Evolutionary conservation across 129 eudicot genomes (phyloP), one percentile per base, ranked within the genome.

Genomic region (Solidago caesia): DNA sequence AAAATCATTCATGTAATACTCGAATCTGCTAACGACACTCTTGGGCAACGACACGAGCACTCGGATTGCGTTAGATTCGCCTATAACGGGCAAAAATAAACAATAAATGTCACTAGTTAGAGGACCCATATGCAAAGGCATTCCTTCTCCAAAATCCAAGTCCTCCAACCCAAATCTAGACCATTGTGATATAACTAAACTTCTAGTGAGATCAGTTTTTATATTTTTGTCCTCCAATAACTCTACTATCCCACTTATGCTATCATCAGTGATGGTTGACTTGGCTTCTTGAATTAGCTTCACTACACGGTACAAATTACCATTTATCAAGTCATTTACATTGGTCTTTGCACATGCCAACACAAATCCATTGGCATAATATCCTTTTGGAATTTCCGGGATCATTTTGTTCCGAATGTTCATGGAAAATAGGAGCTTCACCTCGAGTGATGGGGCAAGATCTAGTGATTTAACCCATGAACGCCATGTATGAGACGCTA

Each of bases 401-500:
- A 45, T 56, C 21, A 90, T 13, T 67, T 64, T 81, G 2, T 86
- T 86, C 64, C 98, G 79, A 5, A 94, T 64, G 56, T 90, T 90
- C 9, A 83, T 79, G 0, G 98, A 94, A 57, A 90, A 94, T 1
- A 94, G 70, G 12, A 94, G 97, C 71, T 94, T 94, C 7, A 86
- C 93, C 3, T 73, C 73, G 13, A 79, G 46, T 2, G 89, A 85
- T 8, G 85, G 84, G 12, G 85, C 71, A 47, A 90, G 77, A 64
- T 87, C 83, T 0, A 94, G 85, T 0, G 98, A 86, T 70, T 77
- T 81, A 13, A 84, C 96, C 98, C 98, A 94, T 5, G 93, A 83
- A 14, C 88, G 91, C 98, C 98, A 94, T 46, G 98, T 90, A 85
- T 94, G 97, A 41, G 92, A 77, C 0, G 98, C 98, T 12, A 94